Conservation (phyloP, 345 rosid species). For the Rhodamnia argentea region DNA sequence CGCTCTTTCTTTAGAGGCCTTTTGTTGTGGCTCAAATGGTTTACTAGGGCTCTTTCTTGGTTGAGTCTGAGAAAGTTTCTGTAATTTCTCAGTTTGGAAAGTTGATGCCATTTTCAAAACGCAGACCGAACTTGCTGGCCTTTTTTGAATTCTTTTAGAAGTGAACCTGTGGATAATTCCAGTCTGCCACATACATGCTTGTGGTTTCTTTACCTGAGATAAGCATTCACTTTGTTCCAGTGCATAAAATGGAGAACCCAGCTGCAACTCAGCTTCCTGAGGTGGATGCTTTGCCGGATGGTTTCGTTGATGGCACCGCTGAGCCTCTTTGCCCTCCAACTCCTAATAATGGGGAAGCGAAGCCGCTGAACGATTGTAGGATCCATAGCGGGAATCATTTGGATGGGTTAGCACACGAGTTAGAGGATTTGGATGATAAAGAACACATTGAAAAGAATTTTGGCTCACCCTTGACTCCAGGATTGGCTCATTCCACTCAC, state of each 20-base stretch:
- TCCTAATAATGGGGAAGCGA: constrained; percentile 32
- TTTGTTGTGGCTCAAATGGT: neutral
- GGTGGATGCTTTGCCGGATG: constrained; percentile 88
- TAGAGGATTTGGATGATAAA: constrained; percentile 11
- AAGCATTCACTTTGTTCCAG: neutral
- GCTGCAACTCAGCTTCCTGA: constrained; percentile 72
- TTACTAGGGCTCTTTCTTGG: neutral
- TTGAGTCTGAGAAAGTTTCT: neutral
- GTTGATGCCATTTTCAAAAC: neutral
- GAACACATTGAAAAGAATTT: constrained; percentile 8
- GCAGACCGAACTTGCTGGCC: neutral
- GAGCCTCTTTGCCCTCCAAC: constrained; percentile 45
- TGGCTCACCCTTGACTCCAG: neutral
- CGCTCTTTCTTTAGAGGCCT: neutral
- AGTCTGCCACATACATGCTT: neutral
- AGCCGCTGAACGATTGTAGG: constrained; percentile 16
- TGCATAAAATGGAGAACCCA: constrained; percentile 46
- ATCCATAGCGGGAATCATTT: constrained; percentile 9
- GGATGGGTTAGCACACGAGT: constrained; percentile 15
- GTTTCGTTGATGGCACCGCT: constrained; percentile 67
- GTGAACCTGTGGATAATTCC: neutral
- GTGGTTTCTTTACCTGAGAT: neutral
- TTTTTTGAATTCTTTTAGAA: neutral
- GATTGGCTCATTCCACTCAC: constrained; percentile 4
- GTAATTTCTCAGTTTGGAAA: neutral